Conservation (phyloP, 2,329 filamentous ascomycete genomes). For the Penicillium hesseltinei region DNA sequence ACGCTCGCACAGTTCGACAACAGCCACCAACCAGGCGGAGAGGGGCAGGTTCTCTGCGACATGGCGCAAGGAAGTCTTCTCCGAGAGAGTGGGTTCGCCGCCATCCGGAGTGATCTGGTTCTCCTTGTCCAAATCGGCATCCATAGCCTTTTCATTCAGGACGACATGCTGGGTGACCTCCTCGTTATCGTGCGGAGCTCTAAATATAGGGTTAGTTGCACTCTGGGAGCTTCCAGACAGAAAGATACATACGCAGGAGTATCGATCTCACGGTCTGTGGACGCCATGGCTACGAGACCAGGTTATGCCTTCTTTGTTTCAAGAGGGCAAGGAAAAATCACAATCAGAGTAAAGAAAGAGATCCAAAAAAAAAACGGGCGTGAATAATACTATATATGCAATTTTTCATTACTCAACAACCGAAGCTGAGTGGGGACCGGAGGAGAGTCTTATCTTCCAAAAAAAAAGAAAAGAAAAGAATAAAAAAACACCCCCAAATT, state of each 20-base stretch:
- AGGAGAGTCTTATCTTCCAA: not conserved
- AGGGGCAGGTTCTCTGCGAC: conserved; percentile 56
- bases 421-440: conserved; percentile 20
- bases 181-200: conserved; percentile 20
- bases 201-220: conserved; percentile 7
- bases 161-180: conserved; percentile 15
- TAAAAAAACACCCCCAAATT: conserved; percentile 1
- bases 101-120: conserved; percentile 44
- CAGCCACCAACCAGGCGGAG: conserved; percentile 57
- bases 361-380: not conserved
- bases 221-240: not conserved
- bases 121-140: conserved; percentile 31
- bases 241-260: conserved; percentile 23
- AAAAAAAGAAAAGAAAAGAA: conserved; percentile 2
- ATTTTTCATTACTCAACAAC: conserved; percentile 19
- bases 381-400: conserved; percentile 27
- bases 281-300: conserved; percentile 22
- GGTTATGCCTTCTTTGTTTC: not conserved
- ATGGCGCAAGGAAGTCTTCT: conserved; percentile 52
- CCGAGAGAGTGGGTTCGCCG: conserved; percentile 54
- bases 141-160: conserved; percentile 27
- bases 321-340: conserved; percentile 6
- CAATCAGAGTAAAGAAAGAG: conserved; percentile 4
- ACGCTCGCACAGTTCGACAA: conserved; percentile 58
- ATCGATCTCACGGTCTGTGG: conserved; percentile 29